Evolutionary conservation across 2,329 filamentous ascomycete species (phyloP).

Genomic region (Alternaria tenuissima): DNA sequence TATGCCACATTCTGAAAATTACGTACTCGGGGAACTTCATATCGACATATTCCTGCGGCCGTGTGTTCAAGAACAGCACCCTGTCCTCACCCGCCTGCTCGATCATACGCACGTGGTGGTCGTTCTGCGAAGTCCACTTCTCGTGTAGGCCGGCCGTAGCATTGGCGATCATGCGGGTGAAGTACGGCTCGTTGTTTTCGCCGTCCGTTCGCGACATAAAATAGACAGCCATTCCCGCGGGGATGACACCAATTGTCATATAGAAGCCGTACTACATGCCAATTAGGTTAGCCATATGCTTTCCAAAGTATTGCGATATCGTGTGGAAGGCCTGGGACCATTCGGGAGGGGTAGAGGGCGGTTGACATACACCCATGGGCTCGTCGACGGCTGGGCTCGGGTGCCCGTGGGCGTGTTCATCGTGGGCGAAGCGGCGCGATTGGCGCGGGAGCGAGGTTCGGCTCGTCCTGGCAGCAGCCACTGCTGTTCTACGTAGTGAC

Average conservation of each 20-base stretch:
- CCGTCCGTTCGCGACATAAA: constrained; percentile 52
- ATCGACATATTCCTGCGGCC: constrained; percentile 59
- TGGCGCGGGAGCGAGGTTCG: constrained; percentile 48
- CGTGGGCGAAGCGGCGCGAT: constrained; percentile 53
- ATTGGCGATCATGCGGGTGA: constrained; percentile 63
- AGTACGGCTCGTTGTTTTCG: constrained; percentile 51
- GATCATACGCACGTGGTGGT: constrained; percentile 66
- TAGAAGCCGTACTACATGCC: constrained; percentile 56
- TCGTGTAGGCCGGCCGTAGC: constrained; percentile 63
- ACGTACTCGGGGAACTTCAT: constrained; percentile 72
- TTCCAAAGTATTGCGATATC: neutral
- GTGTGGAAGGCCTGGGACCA: neutral
- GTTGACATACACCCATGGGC: constrained; percentile 60
- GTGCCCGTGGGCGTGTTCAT: constrained; percentile 48
- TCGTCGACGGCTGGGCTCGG: constrained; percentile 54
- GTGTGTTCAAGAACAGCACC: constrained; percentile 64
- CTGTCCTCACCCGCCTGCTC: constrained; percentile 70
- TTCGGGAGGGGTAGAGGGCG: constrained; percentile 21
- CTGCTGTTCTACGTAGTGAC: constrained; percentile 55
- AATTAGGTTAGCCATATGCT: constrained; percentile 32
- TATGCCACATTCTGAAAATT: neutral
- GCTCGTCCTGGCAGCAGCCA: constrained; percentile 52
- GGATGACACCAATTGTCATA: constrained; percentile 56
- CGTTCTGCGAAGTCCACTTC: constrained; percentile 64
- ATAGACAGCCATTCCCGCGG: constrained; percentile 57